Evolutionary conservation across 352 stramenopile species (phyloP).

Genomic region (Phytophthora sojae): DNA sequence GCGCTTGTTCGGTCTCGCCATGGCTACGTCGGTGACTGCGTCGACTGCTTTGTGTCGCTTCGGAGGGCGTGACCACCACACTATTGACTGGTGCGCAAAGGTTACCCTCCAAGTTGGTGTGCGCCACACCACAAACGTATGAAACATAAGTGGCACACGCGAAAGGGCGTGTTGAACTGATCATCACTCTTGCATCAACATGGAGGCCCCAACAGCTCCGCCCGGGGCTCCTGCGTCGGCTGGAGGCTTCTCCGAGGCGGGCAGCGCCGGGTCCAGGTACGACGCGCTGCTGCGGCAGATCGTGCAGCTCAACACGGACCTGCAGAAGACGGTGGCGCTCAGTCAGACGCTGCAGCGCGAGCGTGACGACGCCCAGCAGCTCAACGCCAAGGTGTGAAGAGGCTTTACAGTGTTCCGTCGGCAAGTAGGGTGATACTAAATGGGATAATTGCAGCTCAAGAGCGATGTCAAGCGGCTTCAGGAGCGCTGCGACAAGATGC

Average conservation of each 20-base stretch:
- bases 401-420: neutral
- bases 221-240: neutral
- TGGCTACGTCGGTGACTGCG: conserved; percentile 22
- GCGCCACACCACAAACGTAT: conserved; percentile 26
- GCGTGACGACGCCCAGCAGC: conserved; percentile 69
- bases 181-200: conserved; percentile 32
- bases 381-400: conserved; percentile 59
- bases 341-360: conserved; percentile 83
- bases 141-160: conserved; percentile 9
- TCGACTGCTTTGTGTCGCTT: conserved; percentile 47
- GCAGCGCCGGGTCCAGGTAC: conserved; percentile 46
- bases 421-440: neutral
- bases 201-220: conserved; percentile 15
- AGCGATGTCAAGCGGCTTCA: conserved; percentile 70
- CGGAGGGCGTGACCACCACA: conserved; percentile 34
- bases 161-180: conserved; percentile 38
- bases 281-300: conserved; percentile 83
- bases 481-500: conserved; percentile 84
- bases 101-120: conserved; percentile 20
- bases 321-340: conserved; percentile 84
- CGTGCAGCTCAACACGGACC: conserved; percentile 84
- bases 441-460: conserved; percentile 47
- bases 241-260: conserved; percentile 13
- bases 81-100: conserved; percentile 55
- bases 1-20: conserved; percentile 66